These are phyloP conservation scores for Tricladium varicosporioides DNA, from an alignment of 2,329 filamentous ascomycete species.

Conservation along the genomic window DNA sequence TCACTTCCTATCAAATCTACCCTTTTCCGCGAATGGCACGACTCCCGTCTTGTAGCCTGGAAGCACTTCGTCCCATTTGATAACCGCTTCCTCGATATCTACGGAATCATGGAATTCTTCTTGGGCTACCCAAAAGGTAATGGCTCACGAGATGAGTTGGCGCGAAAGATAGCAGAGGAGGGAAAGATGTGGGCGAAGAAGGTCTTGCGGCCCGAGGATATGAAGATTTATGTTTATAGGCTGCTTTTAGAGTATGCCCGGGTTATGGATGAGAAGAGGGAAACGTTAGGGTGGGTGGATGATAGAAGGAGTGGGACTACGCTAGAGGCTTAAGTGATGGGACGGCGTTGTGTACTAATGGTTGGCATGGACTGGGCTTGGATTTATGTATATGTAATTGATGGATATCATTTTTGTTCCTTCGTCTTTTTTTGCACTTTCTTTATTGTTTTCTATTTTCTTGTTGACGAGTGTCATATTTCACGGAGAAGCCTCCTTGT, in stretches of 20 bases:
- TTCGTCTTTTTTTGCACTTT: too few species aligned
- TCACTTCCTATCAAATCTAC: conserved; percentile 73
- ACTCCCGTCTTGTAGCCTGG: conserved; percentile 70
- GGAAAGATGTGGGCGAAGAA: conserved; percentile 71
- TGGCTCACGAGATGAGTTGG: conserved; percentile 45
- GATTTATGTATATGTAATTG: too few species aligned
- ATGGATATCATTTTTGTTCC: too few species aligned
- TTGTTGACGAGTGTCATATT: too few species aligned
- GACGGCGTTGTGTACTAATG: too few species aligned
- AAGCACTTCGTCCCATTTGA: conserved; percentile 80
- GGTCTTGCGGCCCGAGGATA: conserved; percentile 67
- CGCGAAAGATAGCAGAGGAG: conserved; percentile 60
- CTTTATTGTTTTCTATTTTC: too few species aligned
- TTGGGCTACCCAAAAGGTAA: conserved; percentile 48
- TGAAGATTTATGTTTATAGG: conserved; percentile 59
- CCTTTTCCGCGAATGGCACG: conserved; percentile 76
- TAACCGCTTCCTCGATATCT: conserved; percentile 68
- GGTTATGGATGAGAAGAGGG: conserved; percentile 31
- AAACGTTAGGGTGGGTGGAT: conserved; percentile 25
- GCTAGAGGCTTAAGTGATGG: background rate
- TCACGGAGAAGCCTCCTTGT: too few species aligned
- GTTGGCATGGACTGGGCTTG: too few species aligned
- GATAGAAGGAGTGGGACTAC: conserved; percentile 2
- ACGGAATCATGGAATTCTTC: conserved; percentile 72
- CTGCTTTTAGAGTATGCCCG: conserved; percentile 60